phyloP scores from a whole-genome alignment of 805 yeast species.

The Candida koratica region DNA sequence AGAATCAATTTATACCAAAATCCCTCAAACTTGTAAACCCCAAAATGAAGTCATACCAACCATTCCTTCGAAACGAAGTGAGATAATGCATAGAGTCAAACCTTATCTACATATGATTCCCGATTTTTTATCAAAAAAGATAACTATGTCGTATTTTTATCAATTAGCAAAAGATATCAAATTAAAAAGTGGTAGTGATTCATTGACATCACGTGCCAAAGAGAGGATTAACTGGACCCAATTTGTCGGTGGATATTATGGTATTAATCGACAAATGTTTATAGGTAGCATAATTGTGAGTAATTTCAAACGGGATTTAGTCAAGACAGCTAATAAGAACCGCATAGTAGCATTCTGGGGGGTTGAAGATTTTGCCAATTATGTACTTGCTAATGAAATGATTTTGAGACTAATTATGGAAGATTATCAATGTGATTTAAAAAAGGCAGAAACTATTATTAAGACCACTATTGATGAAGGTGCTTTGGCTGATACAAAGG shows the following conservation, averaged over 20 bases:
- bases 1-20: neutral
- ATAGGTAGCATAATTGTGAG: conserved; percentile 44
- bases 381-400: conserved; percentile 62
- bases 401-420: conserved; percentile 47
- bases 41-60: conserved; percentile 15
- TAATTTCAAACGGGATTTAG: conserved; percentile 27
- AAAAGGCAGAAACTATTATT: conserved; percentile 46
- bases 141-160: conserved; percentile 46
- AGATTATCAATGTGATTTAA: conserved; percentile 37
- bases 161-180: conserved; percentile 38
- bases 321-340: conserved; percentile 26
- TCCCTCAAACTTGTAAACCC: conserved; percentile 12
- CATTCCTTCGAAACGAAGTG: conserved; percentile 9
- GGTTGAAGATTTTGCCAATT: conserved; percentile 48
- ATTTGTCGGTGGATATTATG: conserved; percentile 59
- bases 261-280: conserved; percentile 51
- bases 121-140: conserved; percentile 40
- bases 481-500: conserved; percentile 28
- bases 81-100: conserved; percentile 25
- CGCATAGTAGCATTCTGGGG: conserved; percentile 61
- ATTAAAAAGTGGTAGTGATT: conserved; percentile 33
- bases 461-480: conserved; percentile 50
- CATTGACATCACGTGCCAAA: conserved; percentile 46
- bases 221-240: conserved; percentile 42
- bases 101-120: conserved; percentile 33